Base-by-base conservation (phyloP, 1,284 basidiomycete genomes). In the Sanghuangporus baumii region DNA sequence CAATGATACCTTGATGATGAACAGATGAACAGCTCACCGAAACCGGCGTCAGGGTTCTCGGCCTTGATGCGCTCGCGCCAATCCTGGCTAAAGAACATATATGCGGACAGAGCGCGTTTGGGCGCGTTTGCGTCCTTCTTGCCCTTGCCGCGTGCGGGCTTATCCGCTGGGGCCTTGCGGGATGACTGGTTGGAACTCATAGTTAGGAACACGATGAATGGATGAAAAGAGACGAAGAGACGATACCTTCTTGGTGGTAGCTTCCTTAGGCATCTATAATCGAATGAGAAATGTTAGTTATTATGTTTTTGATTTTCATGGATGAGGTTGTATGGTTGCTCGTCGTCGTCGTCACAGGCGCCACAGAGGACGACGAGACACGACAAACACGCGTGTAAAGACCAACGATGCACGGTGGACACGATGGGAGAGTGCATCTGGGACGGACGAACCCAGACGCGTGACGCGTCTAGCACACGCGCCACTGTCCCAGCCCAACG, bases 21-120 rank as follows among this genome's bases (percentile, higher is more conserved):
- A 31, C 11, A 70, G 38, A 18, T 16, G 7, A 46, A n/a, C 20
- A 62, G 8, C 86, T 62, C 66, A 89, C 95, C 95, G 73, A 98
- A 98, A 65, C 88, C 84, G 43, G 94, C 95, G 65, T 95, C 93
- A 61, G 94, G 93, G 81, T 98, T 97, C 80, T 96, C 96, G 62
- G 84, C 72, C 86, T 96, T 96, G 83, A 98, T 92, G 72, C 89
- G 87, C 78, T 96, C 92, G 73, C 95, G 86, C 89, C 92, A 92
- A 78, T 96, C 95, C 76, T 95, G 93, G 71, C 87, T 89, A 84
- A 98, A 98, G 89, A 96, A 96, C 95, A 98, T 97, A 81, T 97
- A 98, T 60, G 95, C 94, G 58, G 94, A 96, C 59, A 97, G 83
- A 2, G 93, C 89, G 59, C 94, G 86, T 79, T 96, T 96, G 64